These are phyloP conservation scores for Myxozyma vanderwaltii DNA, from an alignment of 805 yeast species.

Conservation along the genomic window DNA sequence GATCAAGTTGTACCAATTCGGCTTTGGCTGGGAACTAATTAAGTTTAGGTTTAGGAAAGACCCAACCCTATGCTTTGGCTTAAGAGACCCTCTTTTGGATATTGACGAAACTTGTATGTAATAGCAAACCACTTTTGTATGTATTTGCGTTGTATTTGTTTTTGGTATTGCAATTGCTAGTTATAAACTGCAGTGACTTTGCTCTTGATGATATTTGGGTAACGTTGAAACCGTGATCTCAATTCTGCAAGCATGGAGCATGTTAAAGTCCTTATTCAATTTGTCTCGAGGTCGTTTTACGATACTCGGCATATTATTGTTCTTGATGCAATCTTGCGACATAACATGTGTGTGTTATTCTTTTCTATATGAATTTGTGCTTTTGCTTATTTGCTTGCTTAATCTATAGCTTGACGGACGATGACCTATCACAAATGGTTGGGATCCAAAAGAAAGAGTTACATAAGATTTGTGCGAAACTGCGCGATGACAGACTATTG, in stretches of 20 bases:
- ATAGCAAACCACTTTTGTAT: not conserved
- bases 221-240: not conserved
- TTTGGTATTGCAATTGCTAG: too few relatives aligned
- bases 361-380: not conserved
- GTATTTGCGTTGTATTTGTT: not conserved
- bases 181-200: too few relatives aligned
- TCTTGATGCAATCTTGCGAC: conserved; percentile 82
- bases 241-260: conserved; percentile 25
- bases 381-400: not conserved
- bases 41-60: too few relatives aligned
- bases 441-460: conserved; percentile 86
- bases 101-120: not conserved
- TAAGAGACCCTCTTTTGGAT: too few relatives aligned
- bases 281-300: conserved; percentile 85
- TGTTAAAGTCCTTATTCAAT: conserved; percentile 55
- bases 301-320: conserved; percentile 79
- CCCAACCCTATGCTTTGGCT: too few relatives aligned
- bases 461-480: conserved; percentile 74
- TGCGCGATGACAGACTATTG: conserved; percentile 81
- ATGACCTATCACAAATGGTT: conserved; percentile 77
- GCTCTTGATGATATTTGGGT: too few relatives aligned
- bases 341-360: conserved; percentile 57
- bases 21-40: too few relatives aligned
- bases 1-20: too few relatives aligned
- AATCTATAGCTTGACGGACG: conserved; percentile 67